Evolutionary conservation across 208 protist genomes (phyloP), one percentile per base, ranked within the genome.

Genomic region (Crithidia acanthocephali): DNA sequence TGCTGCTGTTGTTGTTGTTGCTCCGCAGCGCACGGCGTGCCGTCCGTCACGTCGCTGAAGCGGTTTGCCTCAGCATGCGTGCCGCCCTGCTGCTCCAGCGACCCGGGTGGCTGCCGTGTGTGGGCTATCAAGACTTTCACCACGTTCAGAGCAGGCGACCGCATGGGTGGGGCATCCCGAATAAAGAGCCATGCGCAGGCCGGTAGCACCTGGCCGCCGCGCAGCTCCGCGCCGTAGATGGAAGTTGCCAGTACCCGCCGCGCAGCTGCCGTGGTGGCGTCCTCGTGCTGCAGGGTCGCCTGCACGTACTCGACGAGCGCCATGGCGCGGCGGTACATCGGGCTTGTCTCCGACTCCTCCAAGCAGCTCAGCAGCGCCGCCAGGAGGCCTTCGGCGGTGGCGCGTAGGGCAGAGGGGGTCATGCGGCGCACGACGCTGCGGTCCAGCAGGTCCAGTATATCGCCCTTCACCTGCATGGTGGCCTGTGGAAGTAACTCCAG

Each of bases 321-420:
- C 53, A 87, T 60, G 9, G 75, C 76, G 10, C 70, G 61, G n/a
- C 77, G 84, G 57, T 90, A 86, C 35, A 90, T 75, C 8, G 73
- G 62, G 44, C 73, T 87, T 30, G 73, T 81, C 52, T 89, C 84
- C 7, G 67, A 73, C 74, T 93, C 87, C 66, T 93, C 87, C 16
- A 92, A 35, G 33, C 77, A 85, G 53, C 62, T 72, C 11, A 89
- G 64, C 15, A 92, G 59, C 6, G 74, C 79, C 6, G 67, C 59
- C 56, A 92, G 48, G 25, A 92, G 6, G 42, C 84, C 84, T 33
- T 78, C 73, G 13, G 67, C 65, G 53, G 53, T 82, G 45, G 51
- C 68, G 53, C 64, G 79, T 44, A 79, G 71, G 53, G 52, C 74
- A n/a, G 40, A 33, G 27, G 42, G 55, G 10, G 57, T 69, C 60